Conservation (phyloP, 805 yeast genomes). For the Lipomyces japonicus region DNA sequence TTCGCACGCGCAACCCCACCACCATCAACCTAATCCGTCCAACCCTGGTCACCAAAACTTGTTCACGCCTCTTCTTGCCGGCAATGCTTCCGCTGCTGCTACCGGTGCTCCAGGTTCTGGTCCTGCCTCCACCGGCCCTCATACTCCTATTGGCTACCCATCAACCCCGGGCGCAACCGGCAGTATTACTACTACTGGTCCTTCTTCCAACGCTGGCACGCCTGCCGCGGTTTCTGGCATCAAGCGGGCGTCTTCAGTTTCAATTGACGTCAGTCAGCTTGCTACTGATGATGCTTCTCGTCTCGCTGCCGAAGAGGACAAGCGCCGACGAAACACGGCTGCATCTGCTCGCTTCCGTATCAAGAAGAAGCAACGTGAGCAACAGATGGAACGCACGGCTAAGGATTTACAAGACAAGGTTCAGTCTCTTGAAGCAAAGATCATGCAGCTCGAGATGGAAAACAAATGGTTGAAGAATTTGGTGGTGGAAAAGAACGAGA, state of each 20-base stretch:
- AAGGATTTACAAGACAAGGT: slow-evolving; percentile 70
- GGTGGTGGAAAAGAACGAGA: slow-evolving; percentile 66
- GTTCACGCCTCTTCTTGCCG: slow-evolving; percentile 10
- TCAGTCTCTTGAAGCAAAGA: slow-evolving; percentile 60
- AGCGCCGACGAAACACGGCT: slow-evolving; percentile 83
- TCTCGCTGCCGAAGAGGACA: slow-evolving; percentile 53
- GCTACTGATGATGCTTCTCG: slow-evolving; percentile 27
- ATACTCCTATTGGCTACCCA: not conserved
- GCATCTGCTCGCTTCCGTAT: slow-evolving; percentile 92
- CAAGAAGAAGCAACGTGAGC: slow-evolving; percentile 88
- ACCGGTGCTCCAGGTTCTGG: not conserved
- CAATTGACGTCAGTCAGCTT: not conserved
- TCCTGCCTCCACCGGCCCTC: not conserved
- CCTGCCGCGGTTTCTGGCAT: slow-evolving; percentile 12
- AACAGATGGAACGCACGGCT: slow-evolving; percentile 77
- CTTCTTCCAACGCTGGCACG: too few relatives aligned
- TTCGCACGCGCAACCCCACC: too few relatives aligned
- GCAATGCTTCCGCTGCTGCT: not conserved
- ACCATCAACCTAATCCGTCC: not conserved
- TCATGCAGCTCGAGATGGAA: slow-evolving; percentile 89
- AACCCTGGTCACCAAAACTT: slow-evolving; percentile 7
- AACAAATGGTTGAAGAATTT: slow-evolving; percentile 77
- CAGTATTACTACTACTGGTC: too few relatives aligned
- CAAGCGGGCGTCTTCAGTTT: slow-evolving; percentile 29
- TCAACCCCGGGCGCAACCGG: slow-evolving; percentile 5